Evolutionary conservation across 805 yeast species (phyloP), one percentile per base, ranked within the genome.

Genomic region (Vanderwaltozyma verrucispora): DNA sequence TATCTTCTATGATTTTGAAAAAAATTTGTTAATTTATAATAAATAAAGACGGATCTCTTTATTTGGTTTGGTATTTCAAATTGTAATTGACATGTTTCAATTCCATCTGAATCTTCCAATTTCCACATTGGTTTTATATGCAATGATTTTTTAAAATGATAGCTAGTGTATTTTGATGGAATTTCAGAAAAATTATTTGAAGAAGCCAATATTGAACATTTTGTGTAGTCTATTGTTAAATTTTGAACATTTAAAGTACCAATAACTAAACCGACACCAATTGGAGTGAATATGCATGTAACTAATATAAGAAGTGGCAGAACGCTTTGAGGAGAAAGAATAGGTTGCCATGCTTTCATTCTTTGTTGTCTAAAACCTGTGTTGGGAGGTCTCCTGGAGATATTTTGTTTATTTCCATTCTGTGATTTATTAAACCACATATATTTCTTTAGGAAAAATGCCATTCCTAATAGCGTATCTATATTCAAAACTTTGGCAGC

Each of bases 1-100:
- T 86, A 92, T 44, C 92, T 84, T 43, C 98, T 75, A 63, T 92
- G 98, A 59, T 92, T 92, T 59, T 92, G 97, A 59, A 71, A 87
- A 60, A 89, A 92, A 56, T 86, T 86, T 26, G 96, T 87, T 51
- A 92, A 66, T 47, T 78, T 77, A 64, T 92, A 92, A 63, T 85
- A 92, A 45, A 86, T 53, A 56, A 69, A 87, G 8, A 87, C 54
- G 3, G 94, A 85, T 2, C 79, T 73, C 30, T 75, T 68, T 56
- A 92, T 68, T 38, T 77, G 77, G 31, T 67, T 66, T 12, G 95
- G 94, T 20, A 86, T 57, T 29, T 74, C 72, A 62, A 92, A 89
- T 50, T 76, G 74, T 28, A 92, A 49, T 21, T 69, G 64, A 60
- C 98, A 89, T 2, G 64, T 65, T 15, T 54, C 54, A 10, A 59